phyloP scores from a whole-genome alignment of 2,329 filamentous ascomycete genomes.

The Penicillium carneum region DNA sequence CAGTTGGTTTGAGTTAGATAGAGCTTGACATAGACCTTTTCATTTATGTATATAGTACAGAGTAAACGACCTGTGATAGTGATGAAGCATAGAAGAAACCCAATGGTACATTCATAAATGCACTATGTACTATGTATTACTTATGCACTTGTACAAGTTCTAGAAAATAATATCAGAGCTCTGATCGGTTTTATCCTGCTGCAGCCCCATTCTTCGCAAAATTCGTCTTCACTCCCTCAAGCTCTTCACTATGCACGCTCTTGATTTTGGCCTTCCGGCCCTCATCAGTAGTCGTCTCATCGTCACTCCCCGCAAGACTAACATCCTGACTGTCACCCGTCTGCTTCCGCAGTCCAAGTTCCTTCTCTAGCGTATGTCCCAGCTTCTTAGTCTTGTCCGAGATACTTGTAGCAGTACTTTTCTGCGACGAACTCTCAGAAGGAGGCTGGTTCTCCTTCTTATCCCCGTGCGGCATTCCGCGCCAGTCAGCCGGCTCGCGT shows the following conservation, averaged over 20 bases:
- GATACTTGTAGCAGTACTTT: constrained; percentile 4
- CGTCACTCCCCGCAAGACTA: constrained; percentile 75
- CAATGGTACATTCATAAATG: constrained; percentile 5
- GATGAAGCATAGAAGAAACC: background rate
- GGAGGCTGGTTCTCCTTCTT: constrained; percentile 17
- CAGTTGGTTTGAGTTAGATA: background rate
- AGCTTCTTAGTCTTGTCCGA: constrained; percentile 15
- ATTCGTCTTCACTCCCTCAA: constrained; percentile 52
- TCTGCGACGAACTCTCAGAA: background rate
- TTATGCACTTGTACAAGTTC: background rate
- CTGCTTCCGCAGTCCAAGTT: constrained; percentile 71
- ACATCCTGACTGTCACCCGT: constrained; percentile 71
- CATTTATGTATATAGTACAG: background rate
- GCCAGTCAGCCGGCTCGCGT: constrained; percentile 76
- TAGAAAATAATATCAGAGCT: background rate
- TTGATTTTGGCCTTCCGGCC: constrained; percentile 35
- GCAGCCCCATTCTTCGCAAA: constrained; percentile 28
- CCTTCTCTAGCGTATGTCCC: constrained; percentile 54
- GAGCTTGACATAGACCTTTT: background rate
- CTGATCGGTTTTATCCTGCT: background rate
- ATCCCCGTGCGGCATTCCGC: constrained; percentile 58
- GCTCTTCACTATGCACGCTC: constrained; percentile 44
- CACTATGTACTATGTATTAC: constrained; percentile 8
- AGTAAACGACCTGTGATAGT: background rate
- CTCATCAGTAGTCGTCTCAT: constrained; percentile 38